Evolutionary conservation across 345 rosid species (phyloP), one percentile per base, ranked within the genome.

Genomic region (Populus euphratica): DNA sequence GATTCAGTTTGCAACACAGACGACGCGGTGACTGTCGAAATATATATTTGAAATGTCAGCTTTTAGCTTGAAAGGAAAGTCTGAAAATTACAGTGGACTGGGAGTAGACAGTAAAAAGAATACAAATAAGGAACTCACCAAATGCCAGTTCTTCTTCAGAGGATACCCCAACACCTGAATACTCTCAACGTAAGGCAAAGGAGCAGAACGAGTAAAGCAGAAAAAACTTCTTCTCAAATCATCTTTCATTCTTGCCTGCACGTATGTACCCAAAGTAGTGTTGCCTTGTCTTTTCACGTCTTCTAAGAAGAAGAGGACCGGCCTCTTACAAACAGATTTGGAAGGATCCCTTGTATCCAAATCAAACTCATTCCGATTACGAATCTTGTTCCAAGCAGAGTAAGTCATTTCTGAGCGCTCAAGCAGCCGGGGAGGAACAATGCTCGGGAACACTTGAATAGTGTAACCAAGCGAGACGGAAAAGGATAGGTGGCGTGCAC

Each of bases 341-440:
- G 78, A 36, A 12, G 97, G 89, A 78, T 83, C 85, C 87, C 89
- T 87, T 1, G 86, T 90, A 83, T 94, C 98, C 61, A 90, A 82
- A 88, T 94, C 98, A 85, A 94, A 94, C 78, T 94, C 98, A 62
- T 75, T 66, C 17, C 81, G 87, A 3, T 86, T 84, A 35, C 78
- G 74, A 70, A 91, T 79, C 56, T 82, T 83, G 64, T 91, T 94
- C 98, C 98, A 94, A 13, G 98, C 98, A 76, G 93, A 77, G 86
- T 86, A 94, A 4, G 98, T 88, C 66, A 71, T 86, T 73, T 94
- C 97, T 6, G 95, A 85, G 74, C 93, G 91, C 80, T 91, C 95
- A 35, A 94, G 90, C 73, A 88, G 89, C 12, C 90, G 91, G 62
- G 99, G 97, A 25, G 81, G 79, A 64, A 89, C 82, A 1, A 90